Conservation (phyloP, 2,329 filamentous ascomycete genomes). For the Herpomyces periplanetae region DNA sequence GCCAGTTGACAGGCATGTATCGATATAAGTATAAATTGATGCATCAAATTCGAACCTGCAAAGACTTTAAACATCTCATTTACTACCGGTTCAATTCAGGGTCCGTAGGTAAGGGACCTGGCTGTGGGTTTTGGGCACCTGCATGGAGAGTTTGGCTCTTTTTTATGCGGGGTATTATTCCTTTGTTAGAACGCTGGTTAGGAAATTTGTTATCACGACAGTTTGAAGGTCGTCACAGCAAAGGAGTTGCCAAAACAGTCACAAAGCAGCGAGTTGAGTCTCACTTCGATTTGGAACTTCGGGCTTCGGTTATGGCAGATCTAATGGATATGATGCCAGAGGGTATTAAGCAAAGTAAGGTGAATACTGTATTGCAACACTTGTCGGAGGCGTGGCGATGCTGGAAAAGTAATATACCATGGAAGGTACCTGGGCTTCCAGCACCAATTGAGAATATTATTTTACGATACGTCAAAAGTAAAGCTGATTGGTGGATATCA, state of each 20-base stretch:
- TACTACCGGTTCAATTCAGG: conserved; percentile 97
- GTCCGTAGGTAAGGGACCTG: conserved; percentile 79
- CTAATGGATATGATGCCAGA: conserved; percentile 99
- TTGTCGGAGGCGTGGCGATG: conserved; percentile 92
- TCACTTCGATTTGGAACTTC: conserved; percentile 83
- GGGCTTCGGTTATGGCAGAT: conserved; percentile 93
- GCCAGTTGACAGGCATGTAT: conserved; percentile 95
- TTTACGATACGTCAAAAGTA: conserved; percentile 86
- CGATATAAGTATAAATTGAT: conserved; percentile 99
- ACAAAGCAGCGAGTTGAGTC: conserved; percentile 97
- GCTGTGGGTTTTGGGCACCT: conserved; percentile 94
- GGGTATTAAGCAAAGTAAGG: conserved; percentile 96
- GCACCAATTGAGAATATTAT: conserved; percentile 98
- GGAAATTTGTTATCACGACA: conserved; percentile 85
- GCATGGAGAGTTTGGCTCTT: conserved; percentile 97
- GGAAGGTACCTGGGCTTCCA: conserved; percentile 87
- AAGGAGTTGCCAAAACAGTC: conserved; percentile 91
- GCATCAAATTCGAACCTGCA: conserved; percentile 96
- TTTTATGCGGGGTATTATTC: conserved; percentile 95
- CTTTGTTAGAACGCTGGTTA: conserved; percentile 77
- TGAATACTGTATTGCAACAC: conserved; percentile 88
- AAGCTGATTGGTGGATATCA: conserved; percentile 98
- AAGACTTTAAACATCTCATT: conserved; percentile 92
- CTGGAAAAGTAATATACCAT: conserved; percentile 99
- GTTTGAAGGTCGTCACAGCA: conserved; percentile 91